Base-by-base conservation (phyloP, 1,139 yeast species). In the Yamadazyma triangularis region DNA sequence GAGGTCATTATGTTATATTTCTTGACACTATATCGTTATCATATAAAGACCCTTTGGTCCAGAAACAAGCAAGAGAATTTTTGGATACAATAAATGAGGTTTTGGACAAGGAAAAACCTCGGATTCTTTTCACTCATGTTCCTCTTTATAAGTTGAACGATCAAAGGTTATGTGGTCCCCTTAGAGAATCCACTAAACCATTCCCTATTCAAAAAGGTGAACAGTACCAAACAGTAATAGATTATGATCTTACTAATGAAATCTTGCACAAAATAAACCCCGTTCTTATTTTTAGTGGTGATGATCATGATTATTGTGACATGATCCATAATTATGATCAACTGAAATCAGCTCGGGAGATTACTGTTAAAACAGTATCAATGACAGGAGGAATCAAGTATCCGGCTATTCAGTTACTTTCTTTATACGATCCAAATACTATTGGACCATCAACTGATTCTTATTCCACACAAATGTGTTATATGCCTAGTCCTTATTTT, bases 221-320 rank as follows among this genome's bases (percentile, higher is more conserved):
- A 12, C 79, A 74, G 43, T 74, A 73, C 47, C 77, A 73, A 47
- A 71, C 74, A 20, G 70, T 68, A 2, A 45, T 74, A 2, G 79
- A 77, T 24, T 64, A 72, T 18, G 73, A 71, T 4, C 48, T 82
- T 4, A 67, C 91, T 0, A 66, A 74, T 28, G 63, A 69, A 13
- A 68, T 91, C 7, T 54, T 91, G 24, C 50, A 64, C 4, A 57
- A 58, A 4, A 52, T 88, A 1, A 62, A 70, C 30, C 98, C 98
- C 0, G 60, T 63, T 12, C 59, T 81, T 7, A 69, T 86, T 1
- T 85, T 88, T 51, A 80, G 95, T 4, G 98, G 98, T 1, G 98
- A 91, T 51, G 98, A 91, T 52, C 98, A 91, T 58, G 98, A 91
- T 54, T 89, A 87, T 43, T 91, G 98, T 56, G 88, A 83, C 41